These are phyloP conservation scores for Suillus plorans DNA, from an alignment of 768 basidiomycete genomes.

Conservation along the genomic window DNA sequence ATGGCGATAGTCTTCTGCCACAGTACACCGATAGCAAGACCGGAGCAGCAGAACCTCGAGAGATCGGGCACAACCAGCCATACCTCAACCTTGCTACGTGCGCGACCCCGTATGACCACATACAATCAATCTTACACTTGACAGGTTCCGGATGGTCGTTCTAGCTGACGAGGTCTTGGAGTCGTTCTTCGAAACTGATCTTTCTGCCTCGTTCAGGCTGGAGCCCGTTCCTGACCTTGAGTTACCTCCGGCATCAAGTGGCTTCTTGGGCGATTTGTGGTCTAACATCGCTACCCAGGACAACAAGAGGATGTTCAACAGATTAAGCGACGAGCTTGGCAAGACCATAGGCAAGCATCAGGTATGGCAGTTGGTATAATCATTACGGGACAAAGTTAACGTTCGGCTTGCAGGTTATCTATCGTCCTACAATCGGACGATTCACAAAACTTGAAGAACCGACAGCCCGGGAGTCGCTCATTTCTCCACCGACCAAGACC, in stretches of 20 bases:
- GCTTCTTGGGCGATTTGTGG: slow-evolving; percentile 82
- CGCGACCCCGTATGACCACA: slow-evolving; percentile 20
- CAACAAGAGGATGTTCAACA: slow-evolving; percentile 93
- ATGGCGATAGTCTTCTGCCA: slow-evolving; percentile 89
- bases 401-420: slow-evolving; percentile 49
- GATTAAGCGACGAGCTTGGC: slow-evolving; percentile 91
- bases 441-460: slow-evolving; percentile 84
- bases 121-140: slow-evolving; percentile 9
- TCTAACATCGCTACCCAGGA: slow-evolving; percentile 86
- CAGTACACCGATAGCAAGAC: slow-evolving; percentile 30
- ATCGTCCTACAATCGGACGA: slow-evolving; percentile 84
- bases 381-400: background rate
- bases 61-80: slow-evolving; percentile 75
- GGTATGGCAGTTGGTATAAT: slow-evolving; percentile 35
- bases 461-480: slow-evolving; percentile 81
- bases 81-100: slow-evolving; percentile 92
- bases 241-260: slow-evolving; percentile 54
- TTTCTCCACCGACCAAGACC: slow-evolving; percentile 64
- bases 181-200: slow-evolving; percentile 92
- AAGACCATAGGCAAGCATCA: slow-evolving; percentile 94
- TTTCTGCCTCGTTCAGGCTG: slow-evolving; percentile 84
- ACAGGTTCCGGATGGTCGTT: slow-evolving; percentile 97
- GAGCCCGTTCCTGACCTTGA: slow-evolving; percentile 70
- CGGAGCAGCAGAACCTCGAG: slow-evolving; percentile 42
- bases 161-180: slow-evolving; percentile 95